Conservation (phyloP, 2,329 filamentous ascomycete species). For the Reticulascus tulasneorum region DNA sequence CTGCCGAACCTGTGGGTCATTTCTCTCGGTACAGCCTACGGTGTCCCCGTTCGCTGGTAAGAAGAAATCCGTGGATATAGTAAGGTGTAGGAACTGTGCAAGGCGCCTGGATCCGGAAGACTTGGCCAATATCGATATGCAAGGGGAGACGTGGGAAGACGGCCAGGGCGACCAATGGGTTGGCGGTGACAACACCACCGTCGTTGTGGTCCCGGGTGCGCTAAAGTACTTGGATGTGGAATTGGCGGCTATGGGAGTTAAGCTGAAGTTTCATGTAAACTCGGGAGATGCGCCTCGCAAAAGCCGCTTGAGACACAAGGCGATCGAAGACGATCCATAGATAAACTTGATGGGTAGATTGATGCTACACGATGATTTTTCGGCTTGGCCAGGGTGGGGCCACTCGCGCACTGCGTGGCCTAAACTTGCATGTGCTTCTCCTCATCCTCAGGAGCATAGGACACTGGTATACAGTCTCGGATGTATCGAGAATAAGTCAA, state of each 20-base stretch:
- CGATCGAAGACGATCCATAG: no score
- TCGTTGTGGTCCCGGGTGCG: slow-evolving; percentile 89
- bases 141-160: slow-evolving; percentile 91
- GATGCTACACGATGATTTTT: no score
- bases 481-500: no score
- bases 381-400: no score
- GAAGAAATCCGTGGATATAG: slow-evolving; percentile 63
- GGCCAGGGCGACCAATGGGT: slow-evolving; percentile 78
- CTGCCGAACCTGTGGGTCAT: slow-evolving; percentile 84
- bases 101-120: slow-evolving; percentile 53
- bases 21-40: slow-evolving; percentile 80
- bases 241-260: slow-evolving; percentile 91
- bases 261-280: slow-evolving; percentile 74
- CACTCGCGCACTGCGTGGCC: no score
- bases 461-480: no score
- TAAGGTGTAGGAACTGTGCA: slow-evolving; percentile 78
- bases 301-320: slow-evolving; percentile 45
- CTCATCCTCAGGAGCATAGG: no score
- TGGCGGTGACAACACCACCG: slow-evolving; percentile 84
- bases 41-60: slow-evolving; percentile 63
- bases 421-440: no score
- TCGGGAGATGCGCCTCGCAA: slow-evolving; percentile 62
- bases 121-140: slow-evolving; percentile 50
- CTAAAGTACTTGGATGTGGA: slow-evolving; percentile 93
- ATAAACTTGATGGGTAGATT: not conserved